phyloP scores from a whole-genome alignment of 208 protist genomes.

The Leishmania arabica region DNA sequence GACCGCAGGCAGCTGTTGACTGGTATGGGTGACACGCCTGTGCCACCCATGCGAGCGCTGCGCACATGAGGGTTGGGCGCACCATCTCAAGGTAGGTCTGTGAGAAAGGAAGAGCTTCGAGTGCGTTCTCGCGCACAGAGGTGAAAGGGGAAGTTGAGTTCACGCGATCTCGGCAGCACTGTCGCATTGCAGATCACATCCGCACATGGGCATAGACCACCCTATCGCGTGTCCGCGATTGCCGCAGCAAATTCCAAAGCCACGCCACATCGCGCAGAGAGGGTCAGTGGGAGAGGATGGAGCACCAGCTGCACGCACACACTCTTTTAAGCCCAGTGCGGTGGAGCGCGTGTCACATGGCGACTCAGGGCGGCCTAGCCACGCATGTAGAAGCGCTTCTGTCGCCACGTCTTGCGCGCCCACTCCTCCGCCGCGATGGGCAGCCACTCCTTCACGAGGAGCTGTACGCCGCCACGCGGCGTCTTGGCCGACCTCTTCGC shows the following conservation, averaged over 20 bases:
- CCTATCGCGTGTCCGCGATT: background rate
- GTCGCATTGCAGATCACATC: background rate
- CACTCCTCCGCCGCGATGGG: slow-evolving; percentile 72
- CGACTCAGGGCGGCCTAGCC: background rate
- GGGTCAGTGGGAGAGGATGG: background rate
- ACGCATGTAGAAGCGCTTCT: slow-evolving; percentile 45
- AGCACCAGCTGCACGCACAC: background rate
- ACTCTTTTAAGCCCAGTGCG: background rate
- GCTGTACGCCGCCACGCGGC: background rate
- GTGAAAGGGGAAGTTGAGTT: background rate
- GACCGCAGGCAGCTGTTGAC: background rate
- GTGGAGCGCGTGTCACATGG: background rate
- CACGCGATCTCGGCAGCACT: background rate
- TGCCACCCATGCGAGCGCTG: background rate
- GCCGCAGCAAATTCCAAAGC: background rate
- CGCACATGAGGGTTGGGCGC: background rate
- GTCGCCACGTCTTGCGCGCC: slow-evolving; percentile 51
- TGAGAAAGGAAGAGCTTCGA: background rate
- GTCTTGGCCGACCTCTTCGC: slow-evolving; percentile 1
- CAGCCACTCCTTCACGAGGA: slow-evolving; percentile 52
- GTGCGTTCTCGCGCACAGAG: background rate
- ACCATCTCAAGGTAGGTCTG: background rate
- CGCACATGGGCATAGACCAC: background rate
- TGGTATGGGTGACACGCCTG: background rate
- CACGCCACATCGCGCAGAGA: background rate